A percentile compares a stretch with the other conserved stretches of the same genome.
Conservation (phyloP, 2,329 filamentous ascomycete genomes). For the Coniosporium tulheliwenetii region DNA sequence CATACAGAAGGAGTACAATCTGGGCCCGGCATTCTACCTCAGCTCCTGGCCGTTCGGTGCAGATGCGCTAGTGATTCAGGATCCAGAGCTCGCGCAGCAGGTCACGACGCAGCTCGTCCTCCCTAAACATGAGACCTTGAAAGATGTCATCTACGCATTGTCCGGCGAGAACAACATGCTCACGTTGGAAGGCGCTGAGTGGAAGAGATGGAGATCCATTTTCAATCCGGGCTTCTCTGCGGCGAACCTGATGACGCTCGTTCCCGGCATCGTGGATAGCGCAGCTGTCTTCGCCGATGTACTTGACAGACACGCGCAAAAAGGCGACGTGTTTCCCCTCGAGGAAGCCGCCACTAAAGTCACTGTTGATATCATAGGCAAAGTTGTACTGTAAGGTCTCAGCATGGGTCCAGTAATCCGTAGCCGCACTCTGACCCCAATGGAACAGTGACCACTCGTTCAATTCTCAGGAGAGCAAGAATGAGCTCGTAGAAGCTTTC, state of each 20-base stretch:
- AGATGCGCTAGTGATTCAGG: slow-evolving; percentile 18
- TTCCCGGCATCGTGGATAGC: slow-evolving; percentile 21
- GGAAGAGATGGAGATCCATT: slow-evolving; percentile 27
- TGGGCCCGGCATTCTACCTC: slow-evolving; percentile 25
- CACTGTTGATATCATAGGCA: slow-evolving; percentile 27
- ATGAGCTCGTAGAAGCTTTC: slow-evolving; percentile 21
- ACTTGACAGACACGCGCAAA: slow-evolving; percentile 18
- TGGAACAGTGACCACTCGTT: slow-evolving; percentile 17
- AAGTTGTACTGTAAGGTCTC: slow-evolving; percentile 15
- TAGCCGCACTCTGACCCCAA: background rate
- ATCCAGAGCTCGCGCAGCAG: slow-evolving; percentile 21
- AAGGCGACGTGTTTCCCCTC: slow-evolving; percentile 21
- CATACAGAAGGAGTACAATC: slow-evolving; percentile 19
- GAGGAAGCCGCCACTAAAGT: slow-evolving; percentile 23
- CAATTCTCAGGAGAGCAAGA: slow-evolving; percentile 16
- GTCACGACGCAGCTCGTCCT: slow-evolving; percentile 17
- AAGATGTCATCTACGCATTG: slow-evolving; percentile 17
- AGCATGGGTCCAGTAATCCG: background rate
- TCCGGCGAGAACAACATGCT: slow-evolving; percentile 22
- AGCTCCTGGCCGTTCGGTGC: slow-evolving; percentile 27
- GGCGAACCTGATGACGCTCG: slow-evolving; percentile 22
- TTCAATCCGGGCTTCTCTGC: slow-evolving; percentile 27
- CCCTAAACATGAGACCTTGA: slow-evolving; percentile 17
- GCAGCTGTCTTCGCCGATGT: slow-evolving; percentile 15
- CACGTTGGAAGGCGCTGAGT: slow-evolving; percentile 18